Evolutionary conservation across 1,139 yeast species (phyloP).

Genomic region (Wickerhamomyces sp.): DNA sequence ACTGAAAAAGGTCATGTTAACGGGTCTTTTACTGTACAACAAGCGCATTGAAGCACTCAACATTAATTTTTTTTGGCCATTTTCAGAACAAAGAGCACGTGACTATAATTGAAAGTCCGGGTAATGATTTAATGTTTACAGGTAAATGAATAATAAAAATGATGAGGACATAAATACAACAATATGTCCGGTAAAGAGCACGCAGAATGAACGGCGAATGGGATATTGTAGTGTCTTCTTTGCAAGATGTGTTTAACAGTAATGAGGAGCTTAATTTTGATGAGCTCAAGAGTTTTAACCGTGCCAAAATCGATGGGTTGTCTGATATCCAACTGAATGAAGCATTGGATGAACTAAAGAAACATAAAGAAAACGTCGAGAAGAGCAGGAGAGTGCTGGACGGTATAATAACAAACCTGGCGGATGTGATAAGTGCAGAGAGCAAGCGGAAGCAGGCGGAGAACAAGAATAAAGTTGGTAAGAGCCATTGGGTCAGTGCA

Average conservation of each 20-base stretch:
- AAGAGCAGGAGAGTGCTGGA: conserved; percentile 45
- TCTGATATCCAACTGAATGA: conserved; percentile 37
- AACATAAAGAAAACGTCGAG: conserved; percentile 54
- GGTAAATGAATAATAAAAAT: background rate
- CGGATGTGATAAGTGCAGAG: conserved; percentile 23
- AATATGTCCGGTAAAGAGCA: background rate
- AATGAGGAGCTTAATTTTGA: conserved; percentile 55
- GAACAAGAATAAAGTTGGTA: conserved; percentile 27
- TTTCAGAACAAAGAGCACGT: background rate
- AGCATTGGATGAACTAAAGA: conserved; percentile 39
- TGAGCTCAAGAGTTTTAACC: conserved; percentile 33
- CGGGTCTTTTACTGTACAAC: no score
- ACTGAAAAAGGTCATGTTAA: no score
- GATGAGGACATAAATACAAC: background rate
- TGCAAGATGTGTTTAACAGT: conserved; percentile 63
- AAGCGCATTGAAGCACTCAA: no score
- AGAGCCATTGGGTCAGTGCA: conserved; percentile 35
- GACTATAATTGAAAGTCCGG: no score
- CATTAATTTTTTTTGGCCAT: background rate
- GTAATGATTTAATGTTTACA: no score
- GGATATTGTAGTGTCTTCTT: conserved; percentile 61
- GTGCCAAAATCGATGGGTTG: conserved; percentile 26
- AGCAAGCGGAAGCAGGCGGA: conserved; percentile 17
- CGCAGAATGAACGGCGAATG: conserved; percentile 47
- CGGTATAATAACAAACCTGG: conserved; percentile 30